Base-by-base conservation (phyloP, 257 asterid species). In the Rubia yunnanensis region DNA sequence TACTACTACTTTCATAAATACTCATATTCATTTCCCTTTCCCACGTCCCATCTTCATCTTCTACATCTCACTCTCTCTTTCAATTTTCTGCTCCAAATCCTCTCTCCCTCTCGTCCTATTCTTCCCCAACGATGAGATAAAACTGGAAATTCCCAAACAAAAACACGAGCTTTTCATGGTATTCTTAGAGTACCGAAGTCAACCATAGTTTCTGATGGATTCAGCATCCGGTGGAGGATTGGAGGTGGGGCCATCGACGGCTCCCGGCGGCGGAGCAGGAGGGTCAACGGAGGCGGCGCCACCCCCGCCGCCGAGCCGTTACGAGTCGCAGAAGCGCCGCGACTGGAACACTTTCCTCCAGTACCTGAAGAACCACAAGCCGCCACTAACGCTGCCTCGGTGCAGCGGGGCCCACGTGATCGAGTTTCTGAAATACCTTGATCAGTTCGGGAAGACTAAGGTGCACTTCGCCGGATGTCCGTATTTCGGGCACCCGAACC, bases 331-430 rank as follows among this genome's bases (percentile, higher is more conserved):
- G 23, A 80, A 80, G 65, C 82, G 85, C 10, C 60, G 85, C 60
- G 85, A 80, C 55, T 80, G 85, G 85, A 73, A 71, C 20, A 81
- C 86, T 67, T 81, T 81, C 71, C 50, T 81, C 8, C 83, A 81
- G 53, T 81, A 81, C 59, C 15, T 81, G 22, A 75, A 35, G 53
- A 78, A 78, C 63, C 86, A 81, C 71, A 81, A 78, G 57, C 86
- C 86, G 3, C 86, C 86, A 5, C 17, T 81, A 44, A 65, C 81
- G 41, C 64, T 78, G 60, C 69, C 74, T 0, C 78, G 83, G 7
- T 81, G 86, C 24, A 81, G 86, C 69, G 86, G 86, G 49, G 83
- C 86, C 0, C 83, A 78, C 77, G 86, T 81, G 78, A 73, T 81
- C 72, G 83, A 81, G 77, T 81, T 81, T 72, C 60, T 81, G 28